These are phyloP conservation scores for Torrubiella hemipterigena DNA, from an alignment of 2,329 filamentous ascomycete species.

Conservation along the genomic window DNA sequence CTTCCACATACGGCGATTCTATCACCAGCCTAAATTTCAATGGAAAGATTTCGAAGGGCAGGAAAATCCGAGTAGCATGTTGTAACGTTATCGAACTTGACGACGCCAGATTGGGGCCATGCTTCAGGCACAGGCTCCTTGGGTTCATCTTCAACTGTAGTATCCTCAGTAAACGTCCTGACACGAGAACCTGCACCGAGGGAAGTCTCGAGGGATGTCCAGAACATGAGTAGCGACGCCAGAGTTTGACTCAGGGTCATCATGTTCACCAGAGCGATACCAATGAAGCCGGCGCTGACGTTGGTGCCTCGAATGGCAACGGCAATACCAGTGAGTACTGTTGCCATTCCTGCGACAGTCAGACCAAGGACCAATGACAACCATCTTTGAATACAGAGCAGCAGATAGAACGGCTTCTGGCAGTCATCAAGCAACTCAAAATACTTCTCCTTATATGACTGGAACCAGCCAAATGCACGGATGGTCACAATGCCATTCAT, in stretches of 20 bases:
- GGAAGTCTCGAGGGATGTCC: slow-evolving; percentile 11
- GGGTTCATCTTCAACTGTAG: not conserved
- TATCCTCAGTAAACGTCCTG: slow-evolving; percentile 3
- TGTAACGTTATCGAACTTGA: slow-evolving; percentile 3
- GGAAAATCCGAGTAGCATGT: not conserved
- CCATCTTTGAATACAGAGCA: slow-evolving; percentile 42
- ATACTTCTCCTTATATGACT: slow-evolving; percentile 26
- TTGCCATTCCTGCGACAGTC: slow-evolving; percentile 28
- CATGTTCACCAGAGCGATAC: slow-evolving; percentile 10
- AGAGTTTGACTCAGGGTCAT: slow-evolving; percentile 13
- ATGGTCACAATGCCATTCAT: slow-evolving; percentile 31
- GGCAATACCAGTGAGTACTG: slow-evolving; percentile 28
- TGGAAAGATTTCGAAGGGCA: not conserved
- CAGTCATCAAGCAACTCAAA: slow-evolving; percentile 33
- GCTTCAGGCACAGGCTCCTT: slow-evolving; percentile 2
- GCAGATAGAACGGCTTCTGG: slow-evolving; percentile 40
- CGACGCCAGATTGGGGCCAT: slow-evolving; percentile 3
- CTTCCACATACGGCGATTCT: slow-evolving; percentile 3
- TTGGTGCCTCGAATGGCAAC: slow-evolving; percentile 12
- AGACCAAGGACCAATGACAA: slow-evolving; percentile 33
- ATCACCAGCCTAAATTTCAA: slow-evolving; percentile 3
- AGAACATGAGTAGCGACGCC: slow-evolving; percentile 16
- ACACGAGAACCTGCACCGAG: slow-evolving; percentile 8
- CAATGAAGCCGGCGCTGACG: slow-evolving; percentile 7
- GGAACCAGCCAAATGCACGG: slow-evolving; percentile 40